A percentile compares a stretch with the other conserved stretches of the same genome.
Conservation (phyloP, 305 asterid genomes). For the Fraxinus paxiana region DNA sequence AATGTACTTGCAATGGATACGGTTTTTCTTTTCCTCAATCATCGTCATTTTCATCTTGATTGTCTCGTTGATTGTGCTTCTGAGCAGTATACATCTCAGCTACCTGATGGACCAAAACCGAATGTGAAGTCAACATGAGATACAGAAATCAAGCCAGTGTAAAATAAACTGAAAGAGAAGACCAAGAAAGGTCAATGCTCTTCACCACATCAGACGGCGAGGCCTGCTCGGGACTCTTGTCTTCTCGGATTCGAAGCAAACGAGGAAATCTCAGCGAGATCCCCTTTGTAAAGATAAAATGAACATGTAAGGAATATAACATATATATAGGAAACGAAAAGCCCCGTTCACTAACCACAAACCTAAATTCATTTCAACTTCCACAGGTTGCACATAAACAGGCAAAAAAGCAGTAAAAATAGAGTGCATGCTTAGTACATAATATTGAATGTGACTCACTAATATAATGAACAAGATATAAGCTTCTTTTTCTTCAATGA, state of each 20-base stretch:
- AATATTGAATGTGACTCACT: neutral
- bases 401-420: neutral
- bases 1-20: neutral
- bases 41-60: conserved; percentile 53
- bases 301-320: conserved; percentile 10
- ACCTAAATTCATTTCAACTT: conserved; percentile 1
- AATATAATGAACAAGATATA: neutral
- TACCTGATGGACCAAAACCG: conserved; percentile 38
- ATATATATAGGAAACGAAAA: neutral
- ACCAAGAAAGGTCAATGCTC: neutral
- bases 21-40: conserved; percentile 29
- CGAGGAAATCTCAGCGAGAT: conserved; percentile 90
- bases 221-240: conserved; percentile 88
- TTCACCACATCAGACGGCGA: conserved; percentile 78
- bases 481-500: neutral
- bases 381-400: neutral
- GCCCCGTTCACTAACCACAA: neutral
- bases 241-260: conserved; percentile 73
- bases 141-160: neutral
- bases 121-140: conserved; percentile 4
- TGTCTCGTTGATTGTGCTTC: conserved; percentile 53
- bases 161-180: neutral
- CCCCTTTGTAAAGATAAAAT: conserved; percentile 42
- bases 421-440: neutral
- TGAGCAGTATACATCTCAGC: conserved; percentile 85